These are phyloP conservation scores for Pisolithus orientalis DNA, from an alignment of 768 basidiomycete genomes.

Conservation along the genomic window DNA sequence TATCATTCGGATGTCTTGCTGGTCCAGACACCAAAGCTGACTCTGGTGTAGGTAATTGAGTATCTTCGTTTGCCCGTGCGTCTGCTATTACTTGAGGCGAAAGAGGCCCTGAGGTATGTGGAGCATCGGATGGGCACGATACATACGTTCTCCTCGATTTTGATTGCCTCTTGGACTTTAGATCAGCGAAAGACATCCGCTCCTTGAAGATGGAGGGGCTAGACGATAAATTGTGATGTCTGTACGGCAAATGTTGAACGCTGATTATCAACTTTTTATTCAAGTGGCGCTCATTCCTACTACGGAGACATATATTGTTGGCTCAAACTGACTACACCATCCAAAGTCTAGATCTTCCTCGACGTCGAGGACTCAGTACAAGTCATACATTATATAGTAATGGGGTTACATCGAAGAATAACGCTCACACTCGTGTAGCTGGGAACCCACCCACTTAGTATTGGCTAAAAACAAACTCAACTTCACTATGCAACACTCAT, in stretches of 20 bases:
- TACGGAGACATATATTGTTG: too few species aligned
- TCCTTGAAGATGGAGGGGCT: not conserved
- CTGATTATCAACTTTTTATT: too few species aligned
- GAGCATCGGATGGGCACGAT: slow-evolving; percentile 17
- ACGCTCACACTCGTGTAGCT: not conserved
- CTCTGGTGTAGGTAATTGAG: not conserved
- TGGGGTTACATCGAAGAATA: too few species aligned
- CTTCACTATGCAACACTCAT: slow-evolving; percentile 59
- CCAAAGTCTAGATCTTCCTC: too few species aligned
- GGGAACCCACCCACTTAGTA: too few species aligned
- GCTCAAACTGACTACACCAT: too few species aligned
- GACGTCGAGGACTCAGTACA: too few species aligned
- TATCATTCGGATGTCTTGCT: not conserved
- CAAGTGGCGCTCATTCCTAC: too few species aligned
- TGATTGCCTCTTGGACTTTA: slow-evolving; percentile 25
- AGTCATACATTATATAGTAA: too few species aligned
- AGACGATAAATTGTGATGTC: too few species aligned
- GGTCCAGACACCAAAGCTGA: slow-evolving; percentile 1
- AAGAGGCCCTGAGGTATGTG: slow-evolving; percentile 12
- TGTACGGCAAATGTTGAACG: too few species aligned
- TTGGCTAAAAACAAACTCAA: not conserved
- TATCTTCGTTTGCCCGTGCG: not conserved
- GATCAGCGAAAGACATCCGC: slow-evolving; percentile 30
- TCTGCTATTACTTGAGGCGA: slow-evolving; percentile 10
- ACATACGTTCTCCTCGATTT: slow-evolving; percentile 32